Evolutionary conservation across 225 moss, liverwort and hornwort species (phyloP), one percentile per base, ranked within the genome.

Genomic region (Asterella californica): DNA sequence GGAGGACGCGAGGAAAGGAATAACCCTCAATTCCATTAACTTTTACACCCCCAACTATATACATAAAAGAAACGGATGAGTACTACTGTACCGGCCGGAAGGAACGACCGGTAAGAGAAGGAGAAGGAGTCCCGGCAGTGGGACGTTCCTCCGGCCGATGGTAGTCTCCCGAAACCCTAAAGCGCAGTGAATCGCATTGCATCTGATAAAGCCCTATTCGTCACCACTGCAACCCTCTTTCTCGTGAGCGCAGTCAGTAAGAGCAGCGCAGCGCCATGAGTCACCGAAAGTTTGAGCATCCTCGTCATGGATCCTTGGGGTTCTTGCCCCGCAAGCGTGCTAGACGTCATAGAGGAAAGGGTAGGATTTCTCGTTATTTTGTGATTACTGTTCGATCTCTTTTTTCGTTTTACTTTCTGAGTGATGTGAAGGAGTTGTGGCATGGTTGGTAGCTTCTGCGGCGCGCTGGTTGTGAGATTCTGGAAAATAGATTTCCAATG

Each of bases 221-320:
- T 22, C 71, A 25, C 24, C n/a, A 25, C 14, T n/a, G 46, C 24
- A 60, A 15, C 27, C 15, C 70, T 59, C 62, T 64, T 80, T 61
- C 79, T 79, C 80, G 57, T 60, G 75, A 34, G 59, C 57, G 59
- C 59, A 76, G 36, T 57, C 57, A 76, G 50, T 76, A 36, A 67
- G 29, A 30, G 53, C 59, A 37, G 63, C n/a, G 59, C 54, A 69
- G 80, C 79, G 79, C 81, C 82, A 88, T 88, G 88, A 88, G 88
- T 85, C 90, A 94, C 77, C 74, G 87, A 46, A 83, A 89, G 80
- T 89, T 92, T 77, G 94, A 92, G 79, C 86, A 92, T 71, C 94
- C 92, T 22, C 90, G 94, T 2, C 92, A 94, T 74, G 94, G 94
- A 32, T 94, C 92, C 33, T 74, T 94, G 84, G 94, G 94, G 1